phyloP scores from a whole-genome alignment of 371 early-diverging fungal genomes.

The Apophysomyces ossiformis region DNA sequence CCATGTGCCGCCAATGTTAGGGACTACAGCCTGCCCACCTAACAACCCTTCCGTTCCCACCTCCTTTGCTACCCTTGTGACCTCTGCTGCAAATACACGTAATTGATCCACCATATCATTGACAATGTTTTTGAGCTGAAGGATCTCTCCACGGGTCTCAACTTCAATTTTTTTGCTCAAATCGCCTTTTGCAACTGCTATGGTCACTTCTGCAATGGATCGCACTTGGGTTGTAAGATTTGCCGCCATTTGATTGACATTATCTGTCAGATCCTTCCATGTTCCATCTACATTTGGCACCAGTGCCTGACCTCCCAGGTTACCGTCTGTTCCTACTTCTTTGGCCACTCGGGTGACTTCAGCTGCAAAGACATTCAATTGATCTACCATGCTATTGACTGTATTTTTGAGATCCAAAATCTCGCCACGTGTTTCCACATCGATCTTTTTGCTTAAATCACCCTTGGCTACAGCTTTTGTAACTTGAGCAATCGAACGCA shows the following conservation, averaged over 20 bases:
- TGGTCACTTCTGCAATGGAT: slow-evolving; percentile 19
- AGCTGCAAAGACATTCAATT: slow-evolving; percentile 44
- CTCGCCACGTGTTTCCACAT: slow-evolving; percentile 58
- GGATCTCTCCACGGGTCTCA: background rate
- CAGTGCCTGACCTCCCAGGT: background rate
- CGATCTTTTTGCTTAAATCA: slow-evolving; percentile 40
- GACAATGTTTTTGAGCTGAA: slow-evolving; percentile 1
- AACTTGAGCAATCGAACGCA: slow-evolving; percentile 68
- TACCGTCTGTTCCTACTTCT: slow-evolving; percentile 2
- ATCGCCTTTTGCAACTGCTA: background rate
- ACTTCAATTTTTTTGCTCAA: background rate
- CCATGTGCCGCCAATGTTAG: slow-evolving; percentile 55
- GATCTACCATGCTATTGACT: slow-evolving; percentile 64
- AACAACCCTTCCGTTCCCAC: slow-evolving; percentile 13
- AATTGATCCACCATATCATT: slow-evolving; percentile 8
- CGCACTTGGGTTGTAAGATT: slow-evolving; percentile 22
- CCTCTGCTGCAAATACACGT: background rate
- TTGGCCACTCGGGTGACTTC: slow-evolving; percentile 19
- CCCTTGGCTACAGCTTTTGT: slow-evolving; percentile 67
- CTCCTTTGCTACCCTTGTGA: background rate
- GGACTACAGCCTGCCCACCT: slow-evolving; percentile 34
- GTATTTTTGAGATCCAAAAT: slow-evolving; percentile 65
- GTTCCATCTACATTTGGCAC: slow-evolving; percentile 8
- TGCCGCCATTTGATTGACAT: slow-evolving; percentile 38
- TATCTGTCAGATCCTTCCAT: slow-evolving; percentile 46